Percentiles rank a stretch among this genome's conserved stretches.
Conservation (phyloP, 768 basidiomycete species). For the Rhodosporidiobolus odoratus region DNA sequence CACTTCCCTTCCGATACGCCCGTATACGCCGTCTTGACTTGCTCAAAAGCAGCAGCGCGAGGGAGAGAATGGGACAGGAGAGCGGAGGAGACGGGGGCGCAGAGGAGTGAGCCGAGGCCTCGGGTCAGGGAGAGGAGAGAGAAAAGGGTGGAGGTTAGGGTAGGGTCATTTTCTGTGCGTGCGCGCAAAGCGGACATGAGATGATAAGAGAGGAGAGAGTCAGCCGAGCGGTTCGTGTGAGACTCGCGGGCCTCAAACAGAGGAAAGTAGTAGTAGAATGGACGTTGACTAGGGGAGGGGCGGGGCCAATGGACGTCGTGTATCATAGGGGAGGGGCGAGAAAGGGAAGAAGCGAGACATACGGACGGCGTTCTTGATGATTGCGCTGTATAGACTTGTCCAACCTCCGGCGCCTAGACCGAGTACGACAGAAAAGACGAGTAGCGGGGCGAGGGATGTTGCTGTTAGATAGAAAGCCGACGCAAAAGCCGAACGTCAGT, state of each 20-base stretch:
- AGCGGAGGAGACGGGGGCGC: conserved; percentile 15
- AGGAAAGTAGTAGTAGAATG: not conserved
- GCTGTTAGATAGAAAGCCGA: too few relatives aligned
- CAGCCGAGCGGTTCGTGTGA: too few relatives aligned
- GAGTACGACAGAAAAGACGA: conserved; percentile 15
- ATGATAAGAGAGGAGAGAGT: not conserved
- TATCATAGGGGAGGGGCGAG: not conserved
- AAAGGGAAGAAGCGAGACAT: not conserved
- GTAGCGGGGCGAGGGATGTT: conserved; percentile 4
- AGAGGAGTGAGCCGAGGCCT: conserved; percentile 23
- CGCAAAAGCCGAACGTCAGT: too few relatives aligned
- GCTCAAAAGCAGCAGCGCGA: not conserved
- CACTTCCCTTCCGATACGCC: not conserved
- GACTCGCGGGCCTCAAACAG: not conserved
- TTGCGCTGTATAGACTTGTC: conserved; percentile 9
- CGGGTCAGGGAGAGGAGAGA: conserved; percentile 18
- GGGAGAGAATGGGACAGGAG: conserved; percentile 9
- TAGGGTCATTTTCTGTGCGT: conserved; percentile 12
- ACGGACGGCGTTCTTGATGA: conserved; percentile 12
- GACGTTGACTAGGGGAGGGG: too few relatives aligned
- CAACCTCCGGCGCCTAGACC: conserved; percentile 13
- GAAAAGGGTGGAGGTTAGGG: conserved; percentile 13
- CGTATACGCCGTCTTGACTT: not conserved
- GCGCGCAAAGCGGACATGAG: too few relatives aligned
- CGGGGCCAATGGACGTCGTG: too few relatives aligned